A percentile compares a stretch with the other conserved stretches of the same genome.
Evolutionary conservation across 345 rosid genomes (phyloP).

Genomic region (Bruguiera gymnorhiza): DNA sequence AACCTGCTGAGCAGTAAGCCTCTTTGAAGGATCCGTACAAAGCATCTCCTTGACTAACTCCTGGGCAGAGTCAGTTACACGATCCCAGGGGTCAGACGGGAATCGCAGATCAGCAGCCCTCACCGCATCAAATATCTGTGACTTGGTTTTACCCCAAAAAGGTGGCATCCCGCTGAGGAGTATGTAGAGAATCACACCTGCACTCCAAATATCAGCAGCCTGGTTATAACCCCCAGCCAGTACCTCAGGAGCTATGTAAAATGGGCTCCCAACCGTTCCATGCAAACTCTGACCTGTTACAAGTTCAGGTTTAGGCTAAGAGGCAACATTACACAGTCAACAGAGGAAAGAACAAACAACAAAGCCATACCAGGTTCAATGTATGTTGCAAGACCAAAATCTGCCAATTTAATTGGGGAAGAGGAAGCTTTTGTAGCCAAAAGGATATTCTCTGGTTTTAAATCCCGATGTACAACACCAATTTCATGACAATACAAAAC

Average conservation of each 20-base stretch:
- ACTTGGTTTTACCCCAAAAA: conserved; percentile 71
- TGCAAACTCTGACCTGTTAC: conserved; percentile 51
- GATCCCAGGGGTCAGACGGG: conserved; percentile 56
- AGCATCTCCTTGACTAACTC: conserved; percentile 58
- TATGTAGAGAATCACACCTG: conserved; percentile 68
- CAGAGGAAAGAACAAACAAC: conserved; percentile 1
- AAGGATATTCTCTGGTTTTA: conserved; percentile 72
- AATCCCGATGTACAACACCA: conserved; percentile 62
- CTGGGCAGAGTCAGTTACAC: conserved; percentile 49
- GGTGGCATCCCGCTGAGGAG: conserved; percentile 66
- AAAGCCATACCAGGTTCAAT: conserved; percentile 45
- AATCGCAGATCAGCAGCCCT: conserved; percentile 58
- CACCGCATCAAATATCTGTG: conserved; percentile 60
- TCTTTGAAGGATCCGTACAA: conserved; percentile 41
- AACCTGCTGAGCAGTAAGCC: conserved; percentile 53
- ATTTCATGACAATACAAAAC: conserved; percentile 60
- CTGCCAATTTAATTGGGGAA: conserved; percentile 62
- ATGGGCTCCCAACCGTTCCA: conserved; percentile 74
- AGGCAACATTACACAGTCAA: no score
- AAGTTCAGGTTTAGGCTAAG: not conserved
- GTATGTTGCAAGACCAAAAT: conserved; percentile 71
- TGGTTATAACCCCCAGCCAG: conserved; percentile 60
- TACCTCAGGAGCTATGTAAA: conserved; percentile 76
- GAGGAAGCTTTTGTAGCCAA: conserved; percentile 52
- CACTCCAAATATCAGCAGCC: conserved; percentile 75